Evolutionary conservation across 2,329 filamentous ascomycete species (phyloP), one percentile per base, ranked within the genome.

Genomic region (Scolecobasidium constrictum): DNA sequence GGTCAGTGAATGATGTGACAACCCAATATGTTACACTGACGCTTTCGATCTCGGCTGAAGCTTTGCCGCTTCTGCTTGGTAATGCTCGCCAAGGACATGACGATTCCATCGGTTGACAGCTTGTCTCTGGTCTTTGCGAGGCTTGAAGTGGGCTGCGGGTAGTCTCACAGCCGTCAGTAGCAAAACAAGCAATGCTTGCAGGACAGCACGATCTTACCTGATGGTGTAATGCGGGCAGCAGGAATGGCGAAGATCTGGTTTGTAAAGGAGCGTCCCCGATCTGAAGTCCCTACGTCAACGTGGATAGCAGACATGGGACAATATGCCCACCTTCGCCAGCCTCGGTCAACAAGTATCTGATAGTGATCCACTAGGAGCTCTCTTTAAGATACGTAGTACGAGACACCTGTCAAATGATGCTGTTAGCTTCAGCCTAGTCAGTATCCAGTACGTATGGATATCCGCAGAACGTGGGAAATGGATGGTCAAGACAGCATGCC

Each of bases 181-280:
- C 16, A 13, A 38, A 26, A 15, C 15, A 16, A 26, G 34, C 12
- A 33, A 3, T 13, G 15, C 19, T 7, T 31, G 38, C 16, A 12
- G 21, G 13, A 38, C 20, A 16, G 6, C 13, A 11, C 37, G 9
- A 18, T 36, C 56, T 41, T 51, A 68, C 67, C 66, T 77, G 42
- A 92, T 79, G 1, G 83, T 87, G 59, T 90, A 96, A 56, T 95
- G 87, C 35, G 88, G 87, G 60, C 92, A 98, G 56, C 92, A 98
- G 48, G 86, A 84, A 44, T 78, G 71, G 46, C 73, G 73, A 53
- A 86, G 79, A 59, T 92, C 82, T 12, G 85, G 84, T 47, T 85
- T 78, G 62, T 92, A 92, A 38, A 92, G 66, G 6, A 86, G 67
- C 20, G 65, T 76, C 13, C 71, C 71, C 31, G 70, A 72, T 50